Base-by-base conservation (phyloP, 768 basidiomycete genomes). In the Suillus ampliporus region DNA sequence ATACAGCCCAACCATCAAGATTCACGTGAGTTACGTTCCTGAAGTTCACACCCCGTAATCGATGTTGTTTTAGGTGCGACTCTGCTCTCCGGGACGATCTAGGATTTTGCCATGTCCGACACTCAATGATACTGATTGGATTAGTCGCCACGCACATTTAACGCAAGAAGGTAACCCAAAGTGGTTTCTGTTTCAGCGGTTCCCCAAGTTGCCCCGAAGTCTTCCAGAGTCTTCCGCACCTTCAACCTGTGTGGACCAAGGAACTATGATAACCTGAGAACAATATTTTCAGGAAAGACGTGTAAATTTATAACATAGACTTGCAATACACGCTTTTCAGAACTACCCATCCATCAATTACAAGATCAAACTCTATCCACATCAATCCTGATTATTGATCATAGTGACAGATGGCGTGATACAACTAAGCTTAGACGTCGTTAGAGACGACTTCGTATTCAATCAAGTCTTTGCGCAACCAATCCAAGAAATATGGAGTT, bases 401-500 rank as follows among this genome's bases (percentile, higher is more conserved):
- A 17, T 26, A 15, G 48, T 37, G 37, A 37, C 11, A 3, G 6
- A 19, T 19, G 17, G 26, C 4, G 48, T 48, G 41, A 44, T 44
- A 44, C 19, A 4, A 10, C 8, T 43, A 4, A 17, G 14, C 1
- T 47, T 15, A 28, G 5, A 19, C 17, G 48, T 31, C 17, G 28
- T 28, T 28, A 19, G 17, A 50, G 17, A 19, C 9, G 19, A 31
- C 50, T 31, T 13, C 11, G 11, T 19, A 31, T 51, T 13, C 50
- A 31, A 10, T 10, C 17, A 9, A 31, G 50, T 31, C 41, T 41
- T 41, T 15, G 15, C 41, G 41, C 41, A 41, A 41, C 17, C 38
- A 37, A 61, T 57, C 43, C 58, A 34, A 56, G n/a, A 60, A 40
- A 51, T 31, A 31, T 56, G 37, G 21, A 48, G 6, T 51, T 57